Conservation (phyloP, 768 basidiomycete genomes). For the Leccinum rimulosum region DNA sequence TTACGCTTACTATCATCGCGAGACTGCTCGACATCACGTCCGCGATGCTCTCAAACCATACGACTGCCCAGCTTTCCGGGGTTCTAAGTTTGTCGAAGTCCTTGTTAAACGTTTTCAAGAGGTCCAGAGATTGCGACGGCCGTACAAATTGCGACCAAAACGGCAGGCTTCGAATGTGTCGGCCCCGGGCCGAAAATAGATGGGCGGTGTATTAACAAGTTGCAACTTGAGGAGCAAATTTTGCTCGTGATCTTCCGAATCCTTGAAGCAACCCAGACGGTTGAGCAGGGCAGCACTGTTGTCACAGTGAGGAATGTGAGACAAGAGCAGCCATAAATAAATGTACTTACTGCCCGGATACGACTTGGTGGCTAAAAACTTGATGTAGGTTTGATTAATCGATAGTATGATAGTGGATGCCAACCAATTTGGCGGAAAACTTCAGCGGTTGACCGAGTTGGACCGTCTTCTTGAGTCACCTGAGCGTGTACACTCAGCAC, state of each 20-base stretch:
- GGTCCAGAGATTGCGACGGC: not conserved
- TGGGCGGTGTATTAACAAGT: slow-evolving; percentile 67
- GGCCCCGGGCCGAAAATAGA: slow-evolving; percentile 19
- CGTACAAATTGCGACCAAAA: not conserved
- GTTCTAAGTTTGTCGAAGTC: not conserved
- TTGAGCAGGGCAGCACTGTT: no score
- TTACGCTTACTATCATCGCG: not conserved
- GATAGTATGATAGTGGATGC: no score
- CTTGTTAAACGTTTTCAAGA: not conserved
- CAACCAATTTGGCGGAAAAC: no score
- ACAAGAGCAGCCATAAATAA: no score
- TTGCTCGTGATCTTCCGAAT: not conserved
- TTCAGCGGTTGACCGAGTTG: no score
- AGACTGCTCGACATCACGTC: not conserved
- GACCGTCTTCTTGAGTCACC: no score
- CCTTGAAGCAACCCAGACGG: no score
- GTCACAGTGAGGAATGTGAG: no score
- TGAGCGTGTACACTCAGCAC: no score
- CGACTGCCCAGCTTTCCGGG: not conserved
- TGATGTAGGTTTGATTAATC: no score
- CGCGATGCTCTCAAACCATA: not conserved
- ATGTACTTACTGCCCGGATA: no score
- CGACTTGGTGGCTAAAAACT: no score
- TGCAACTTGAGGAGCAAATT: slow-evolving; percentile 36
- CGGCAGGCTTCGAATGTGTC: not conserved